A percentile compares a stretch with the other conserved stretches of the same genome.
phyloP scores from a whole-genome alignment of 2,329 filamentous ascomycete species.

The Aureobasidium sp. region DNA sequence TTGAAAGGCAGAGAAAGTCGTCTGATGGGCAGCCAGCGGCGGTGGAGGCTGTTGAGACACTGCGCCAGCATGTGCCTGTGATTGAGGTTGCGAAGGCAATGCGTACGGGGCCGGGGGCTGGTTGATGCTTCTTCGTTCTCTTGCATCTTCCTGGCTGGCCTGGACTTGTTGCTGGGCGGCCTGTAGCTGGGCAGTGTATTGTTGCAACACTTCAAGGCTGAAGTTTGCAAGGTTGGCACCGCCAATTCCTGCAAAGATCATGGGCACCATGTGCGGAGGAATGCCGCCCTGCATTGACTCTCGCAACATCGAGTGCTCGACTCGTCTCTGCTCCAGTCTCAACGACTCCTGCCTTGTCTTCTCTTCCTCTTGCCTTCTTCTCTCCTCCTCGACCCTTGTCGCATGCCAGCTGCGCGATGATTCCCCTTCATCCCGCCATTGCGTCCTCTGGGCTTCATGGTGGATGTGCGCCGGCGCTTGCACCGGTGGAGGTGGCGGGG shows the following conservation, averaged over 20 bases:
- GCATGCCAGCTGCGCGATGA: constrained; percentile 46
- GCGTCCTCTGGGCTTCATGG: background rate
- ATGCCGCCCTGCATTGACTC: constrained; percentile 47
- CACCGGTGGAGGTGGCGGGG: constrained; percentile 30
- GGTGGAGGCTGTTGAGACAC: constrained; percentile 24
- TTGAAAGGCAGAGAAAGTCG: constrained; percentile 35
- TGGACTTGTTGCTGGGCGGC: constrained; percentile 37
- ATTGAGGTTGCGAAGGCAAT: constrained; percentile 22
- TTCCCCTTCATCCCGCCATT: constrained; percentile 41
- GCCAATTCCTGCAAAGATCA: constrained; percentile 48
- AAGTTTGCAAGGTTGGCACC: constrained; percentile 42
- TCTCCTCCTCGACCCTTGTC: constrained; percentile 47
- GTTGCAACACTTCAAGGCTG: constrained; percentile 45
- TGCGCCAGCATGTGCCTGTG: background rate
- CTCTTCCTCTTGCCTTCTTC: constrained; percentile 48
- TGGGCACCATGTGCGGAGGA: constrained; percentile 45
- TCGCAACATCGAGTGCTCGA: constrained; percentile 47
- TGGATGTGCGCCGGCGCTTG: constrained; percentile 13
- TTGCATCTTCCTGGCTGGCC: constrained; percentile 35
- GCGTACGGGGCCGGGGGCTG: constrained; percentile 27
- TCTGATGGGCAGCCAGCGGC: constrained; percentile 27
- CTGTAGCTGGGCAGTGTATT: constrained; percentile 42
- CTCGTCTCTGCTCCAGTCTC: constrained; percentile 44
- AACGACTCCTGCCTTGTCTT: constrained; percentile 45
- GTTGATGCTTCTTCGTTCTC: constrained; percentile 38